Conservation (phyloP, 148 eudicot species). For the Nepenthes gracilis region DNA sequence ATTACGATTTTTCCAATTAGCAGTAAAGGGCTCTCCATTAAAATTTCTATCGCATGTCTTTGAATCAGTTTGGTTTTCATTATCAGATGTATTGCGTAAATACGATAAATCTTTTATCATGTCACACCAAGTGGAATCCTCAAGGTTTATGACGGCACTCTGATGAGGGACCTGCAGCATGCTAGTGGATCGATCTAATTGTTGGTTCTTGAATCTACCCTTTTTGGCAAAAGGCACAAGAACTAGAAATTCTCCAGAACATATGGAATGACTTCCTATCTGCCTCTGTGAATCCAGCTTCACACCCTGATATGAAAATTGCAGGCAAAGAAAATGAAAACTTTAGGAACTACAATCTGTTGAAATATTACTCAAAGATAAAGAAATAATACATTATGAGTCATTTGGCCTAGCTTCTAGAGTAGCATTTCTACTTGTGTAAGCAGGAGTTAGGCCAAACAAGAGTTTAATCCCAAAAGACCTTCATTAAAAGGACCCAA, state of each 20-base stretch:
- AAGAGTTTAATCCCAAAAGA: too few species aligned
- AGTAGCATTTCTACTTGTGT: too few species aligned
- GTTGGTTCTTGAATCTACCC: constrained; percentile 17
- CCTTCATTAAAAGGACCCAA: too few species aligned
- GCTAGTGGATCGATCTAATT: constrained; percentile 14
- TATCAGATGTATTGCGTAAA: constrained; percentile 13
- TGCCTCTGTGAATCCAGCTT: constrained; percentile 39
- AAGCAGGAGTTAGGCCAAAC: too few species aligned
- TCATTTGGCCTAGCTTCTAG: neutral
- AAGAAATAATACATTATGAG: too few species aligned
- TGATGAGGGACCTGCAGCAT: constrained; percentile 10
- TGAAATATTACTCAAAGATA: too few species aligned
- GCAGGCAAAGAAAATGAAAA: constrained; percentile 4
- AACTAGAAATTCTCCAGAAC: constrained; percentile 48
- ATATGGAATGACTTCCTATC: constrained; percentile 30
- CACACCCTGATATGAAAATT: constrained; percentile 26
- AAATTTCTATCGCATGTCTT: constrained; percentile 2
- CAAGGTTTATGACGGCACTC: constrained; percentile 21
- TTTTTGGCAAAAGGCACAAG: constrained; percentile 69
- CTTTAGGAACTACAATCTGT: neutral
- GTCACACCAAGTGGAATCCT: constrained; percentile 54
- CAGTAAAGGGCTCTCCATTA: neutral
- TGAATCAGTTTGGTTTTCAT: constrained; percentile 14
- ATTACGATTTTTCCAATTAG: neutral
- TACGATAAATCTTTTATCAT: constrained; percentile 60